Evolutionary conservation across 202 grass and related monocot species (phyloP), one percentile per base, ranked within the genome.

Genomic region (Dendrocalamus latiflorus): DNA sequence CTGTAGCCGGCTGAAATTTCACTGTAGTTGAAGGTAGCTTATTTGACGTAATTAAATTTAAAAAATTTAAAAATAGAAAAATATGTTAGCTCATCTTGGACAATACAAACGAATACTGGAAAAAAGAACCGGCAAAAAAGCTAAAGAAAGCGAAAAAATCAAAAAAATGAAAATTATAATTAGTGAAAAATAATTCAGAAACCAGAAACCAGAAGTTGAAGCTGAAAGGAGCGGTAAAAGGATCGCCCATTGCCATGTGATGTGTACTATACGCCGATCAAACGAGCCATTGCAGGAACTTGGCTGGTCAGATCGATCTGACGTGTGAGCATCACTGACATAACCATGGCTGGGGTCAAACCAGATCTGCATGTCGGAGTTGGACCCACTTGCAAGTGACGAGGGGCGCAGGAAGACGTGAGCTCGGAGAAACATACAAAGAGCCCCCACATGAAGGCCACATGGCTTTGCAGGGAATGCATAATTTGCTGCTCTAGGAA

Each of bases 351-450:
- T 54, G 37, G 45, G 85, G 65, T 77, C 73, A 47, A 70, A 37
- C 8, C 77, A 69, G 49, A 68, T 80, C 14, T 25, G 15, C 48
- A 67, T 80, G 83, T 79, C 84, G 84, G 84, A 43, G 0, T 12
- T 3, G 58, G 68, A 9, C 56, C 76, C 76, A 37, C 67, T 0
- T 64, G 83, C 75, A 37, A 85, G 44, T 15, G 55, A 63, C 64
- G 58, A 5, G 63, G 26, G 38, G 1, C 70, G 26, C 43, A 15
- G 21, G 56, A 10, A 7, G 65, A 15, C 53, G 83, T 45, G 57
- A 79, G 75, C 44, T 44, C 43, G 14, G 61, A 54, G 85, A 77
- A 87, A 33, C 79, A 49, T 55, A 72, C 78, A 64, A 63, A 56
- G 37, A 77, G 6, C 56, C 38, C 67, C 59, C 70, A 60, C 86